These are phyloP conservation scores for Hondaea fermentalgiana DNA, from an alignment of 108 stramenopile species.

Conservation along the genomic window DNA sequence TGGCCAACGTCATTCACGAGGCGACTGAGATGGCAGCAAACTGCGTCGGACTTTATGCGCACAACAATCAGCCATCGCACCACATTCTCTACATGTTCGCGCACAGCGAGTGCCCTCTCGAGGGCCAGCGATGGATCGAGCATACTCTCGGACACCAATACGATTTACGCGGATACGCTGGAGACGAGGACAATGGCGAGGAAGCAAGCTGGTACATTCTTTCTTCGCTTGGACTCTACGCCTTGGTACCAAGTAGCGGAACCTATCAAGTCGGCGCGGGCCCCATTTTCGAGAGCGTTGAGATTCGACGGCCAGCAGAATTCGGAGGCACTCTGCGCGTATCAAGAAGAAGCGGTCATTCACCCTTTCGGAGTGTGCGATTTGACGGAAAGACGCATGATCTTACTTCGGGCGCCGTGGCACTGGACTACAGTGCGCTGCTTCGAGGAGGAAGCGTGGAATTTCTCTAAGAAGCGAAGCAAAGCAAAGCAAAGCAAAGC, in stretches of 20 bases:
- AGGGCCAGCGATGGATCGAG: neutral
- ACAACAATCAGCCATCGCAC: conserved; percentile 37
- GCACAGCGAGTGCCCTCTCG: neutral
- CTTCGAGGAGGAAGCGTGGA: neutral
- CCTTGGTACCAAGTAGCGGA: neutral
- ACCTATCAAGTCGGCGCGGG: conserved; percentile 15
- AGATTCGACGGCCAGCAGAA: neutral
- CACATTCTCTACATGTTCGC: conserved; percentile 27
- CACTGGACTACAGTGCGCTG: neutral
- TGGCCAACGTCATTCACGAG: conserved; percentile 21
- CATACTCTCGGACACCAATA: conserved; percentile 6
- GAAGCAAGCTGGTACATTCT: conserved; percentile 29
- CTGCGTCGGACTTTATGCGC: conserved; percentile 34
- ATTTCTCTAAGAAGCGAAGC: neutral
- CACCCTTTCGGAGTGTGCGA: too few relatives aligned
- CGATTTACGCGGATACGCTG: conserved; percentile 2
- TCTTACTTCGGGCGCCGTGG: neutral
- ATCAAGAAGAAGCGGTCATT: neutral
- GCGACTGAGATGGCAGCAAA: conserved; percentile 26
- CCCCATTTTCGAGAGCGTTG: conserved; percentile 2
- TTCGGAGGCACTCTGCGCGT: neutral
- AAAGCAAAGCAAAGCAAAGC: too few relatives aligned
- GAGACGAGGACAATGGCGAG: conserved; percentile 40
- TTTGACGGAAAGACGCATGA: neutral
- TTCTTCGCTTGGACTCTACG: conserved; percentile 20